A percentile compares a stretch with the other conserved stretches of the same genome.
Evolutionary conservation across 441 rosid species (phyloP).

Genomic region (Erysimum cheiri): DNA sequence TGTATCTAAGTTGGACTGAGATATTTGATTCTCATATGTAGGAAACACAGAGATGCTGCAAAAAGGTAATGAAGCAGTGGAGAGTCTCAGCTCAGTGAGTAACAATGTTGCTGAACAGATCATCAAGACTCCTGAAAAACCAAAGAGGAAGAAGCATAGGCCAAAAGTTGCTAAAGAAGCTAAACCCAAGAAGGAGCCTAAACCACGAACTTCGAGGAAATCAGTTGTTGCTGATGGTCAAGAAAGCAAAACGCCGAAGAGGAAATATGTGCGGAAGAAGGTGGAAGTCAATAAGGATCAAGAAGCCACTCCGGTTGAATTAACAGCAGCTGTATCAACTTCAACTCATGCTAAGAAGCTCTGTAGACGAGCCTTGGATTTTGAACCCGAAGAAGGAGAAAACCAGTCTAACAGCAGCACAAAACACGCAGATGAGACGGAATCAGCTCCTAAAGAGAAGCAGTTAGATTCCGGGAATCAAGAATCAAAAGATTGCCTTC

Average conservation of each 20-base stretch:
- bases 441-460: constrained; percentile 45
- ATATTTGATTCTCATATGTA: neutral
- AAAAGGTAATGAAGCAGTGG: constrained; percentile 27
- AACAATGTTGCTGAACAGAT: constrained; percentile 53
- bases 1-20: neutral
- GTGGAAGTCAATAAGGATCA: constrained; percentile 34
- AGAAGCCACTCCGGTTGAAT: constrained; percentile 41
- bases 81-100: constrained; percentile 42
- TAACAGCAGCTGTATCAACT: constrained; percentile 42
- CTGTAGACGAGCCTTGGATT: constrained; percentile 61
- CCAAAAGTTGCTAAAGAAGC: constrained; percentile 80
- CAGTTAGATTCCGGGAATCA: constrained; percentile 46
- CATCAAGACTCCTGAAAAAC: constrained; percentile 66
- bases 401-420: constrained; percentile 26
- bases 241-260: constrained; percentile 50
- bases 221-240: constrained; percentile 38
- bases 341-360: constrained; percentile 46
- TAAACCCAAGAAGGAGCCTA: constrained; percentile 52
- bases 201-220: constrained; percentile 43
- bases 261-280: constrained; percentile 59
- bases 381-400: constrained; percentile 47
- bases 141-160: constrained; percentile 80
- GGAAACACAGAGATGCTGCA: constrained; percentile 44
- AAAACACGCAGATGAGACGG: constrained; percentile 47
- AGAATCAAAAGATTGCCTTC: constrained; percentile 38